phyloP scores from a whole-genome alignment of 2,329 filamentous ascomycete species.

The Allantophomopsis lycopodina region DNA sequence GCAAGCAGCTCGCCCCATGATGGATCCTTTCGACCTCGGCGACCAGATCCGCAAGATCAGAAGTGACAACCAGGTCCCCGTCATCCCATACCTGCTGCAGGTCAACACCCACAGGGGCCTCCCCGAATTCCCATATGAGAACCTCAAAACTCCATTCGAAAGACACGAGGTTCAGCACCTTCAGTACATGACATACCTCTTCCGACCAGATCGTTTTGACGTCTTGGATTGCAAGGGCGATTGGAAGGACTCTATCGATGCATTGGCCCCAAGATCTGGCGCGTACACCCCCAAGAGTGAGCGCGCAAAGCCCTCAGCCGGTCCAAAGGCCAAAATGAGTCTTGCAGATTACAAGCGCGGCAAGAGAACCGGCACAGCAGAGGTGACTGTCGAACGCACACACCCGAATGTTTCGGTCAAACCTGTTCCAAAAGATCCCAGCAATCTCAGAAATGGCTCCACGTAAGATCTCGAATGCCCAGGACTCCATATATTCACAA shows the following conservation, averaged over 20 bases:
- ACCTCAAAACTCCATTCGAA: conserved; percentile 14
- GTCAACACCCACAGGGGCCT: conserved; percentile 8
- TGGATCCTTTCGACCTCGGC: neutral
- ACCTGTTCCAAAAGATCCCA: neutral
- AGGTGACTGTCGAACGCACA: neutral
- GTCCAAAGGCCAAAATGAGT: conserved; percentile 15
- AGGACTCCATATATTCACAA: neutral
- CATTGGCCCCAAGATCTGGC: conserved; percentile 11
- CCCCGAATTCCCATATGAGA: conserved; percentile 12
- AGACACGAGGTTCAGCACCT: conserved; percentile 14
- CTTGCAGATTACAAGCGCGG: conserved; percentile 16
- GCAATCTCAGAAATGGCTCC: no score
- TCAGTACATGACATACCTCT: conserved; percentile 18
- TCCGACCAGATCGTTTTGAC: conserved; percentile 10
- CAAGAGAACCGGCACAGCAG: neutral
- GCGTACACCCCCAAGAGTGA: conserved; percentile 13
- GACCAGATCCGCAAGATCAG: neutral
- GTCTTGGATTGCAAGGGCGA: conserved; percentile 11
- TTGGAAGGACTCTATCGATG: conserved; percentile 14
- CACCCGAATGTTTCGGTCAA: neutral
- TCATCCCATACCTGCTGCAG: conserved; percentile 13
- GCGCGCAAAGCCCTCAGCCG: conserved; percentile 8
- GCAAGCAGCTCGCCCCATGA: neutral
- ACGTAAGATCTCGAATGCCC: neutral
- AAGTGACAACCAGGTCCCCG: conserved; percentile 3